Base-by-base conservation (phyloP, 305 asterid species). In the Fraxinus albicans region DNA sequence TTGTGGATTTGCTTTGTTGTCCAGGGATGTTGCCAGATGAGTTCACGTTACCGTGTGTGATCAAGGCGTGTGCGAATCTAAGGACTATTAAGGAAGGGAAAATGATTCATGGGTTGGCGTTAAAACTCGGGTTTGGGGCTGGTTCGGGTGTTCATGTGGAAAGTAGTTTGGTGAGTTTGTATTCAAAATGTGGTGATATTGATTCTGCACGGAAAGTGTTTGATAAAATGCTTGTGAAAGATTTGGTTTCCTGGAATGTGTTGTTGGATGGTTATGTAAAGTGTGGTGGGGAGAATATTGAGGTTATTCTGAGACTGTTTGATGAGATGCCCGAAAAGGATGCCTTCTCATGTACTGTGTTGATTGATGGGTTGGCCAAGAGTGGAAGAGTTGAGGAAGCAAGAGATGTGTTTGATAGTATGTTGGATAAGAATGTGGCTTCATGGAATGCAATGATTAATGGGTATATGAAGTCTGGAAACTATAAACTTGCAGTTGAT, bases 61-160 rank as follows among this genome's bases (percentile, higher is more conserved):
- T 86, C 31, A 87, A 87, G 80, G 87, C 86, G 29, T 83, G 90
- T 47, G 81, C 87, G 7, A 83, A 82, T 44, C 75, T 87, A 33
- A 72, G 82, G 10, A 27, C 72, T 78, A 13, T 79, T 19, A 47
- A 34, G 29, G 29, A 76, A 60, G 81, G 79, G 72, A 50, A 21
- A 72, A 73, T 83, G 35, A 58, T 88, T 21, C 91, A 86, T 55
- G 79, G 81, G 80, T 85, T 79, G 77, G 44, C 55, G 1, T 10
- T 82, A 31, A 84, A 82, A 67, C 70, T 80, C 0, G 85, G 86
- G n/a, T 80, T 42, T 73, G 70, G 77, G 19, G 35, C 19, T 55
- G 70, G 77, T 50, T 34, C 19, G 29, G 84, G 86, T 70, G 53
- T 83, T 12, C 84, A 79, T 74, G 88, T 88, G 21, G 81, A 53